Evolutionary conservation across 768 basidiomycete genomes (phyloP), one percentile per base, ranked within the genome.

Genomic region (Asterophora parasitica): DNA sequence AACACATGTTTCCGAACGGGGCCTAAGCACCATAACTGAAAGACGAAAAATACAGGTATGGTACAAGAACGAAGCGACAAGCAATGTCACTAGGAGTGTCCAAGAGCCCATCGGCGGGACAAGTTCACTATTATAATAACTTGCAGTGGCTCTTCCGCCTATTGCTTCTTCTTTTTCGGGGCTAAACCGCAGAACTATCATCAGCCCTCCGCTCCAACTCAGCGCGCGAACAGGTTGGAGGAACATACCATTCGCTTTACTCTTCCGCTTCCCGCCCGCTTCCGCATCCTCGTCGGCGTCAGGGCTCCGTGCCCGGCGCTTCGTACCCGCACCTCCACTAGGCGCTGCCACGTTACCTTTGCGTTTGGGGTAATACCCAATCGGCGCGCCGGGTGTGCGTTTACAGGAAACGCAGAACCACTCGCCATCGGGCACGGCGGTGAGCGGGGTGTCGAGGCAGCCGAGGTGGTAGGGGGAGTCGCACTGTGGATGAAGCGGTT

Each of bases 321-420:
- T 23, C 44, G 38, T 50, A 36, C 56, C 53, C 62, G 30, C 33
- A 37, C 58, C 46, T 59, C 62, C 36, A 49, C 59, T 8, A 4
- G 47, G 46, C 23, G 46, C 23, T 3, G 3, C 6, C 3, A 23
- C 23, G 23, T 23, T 46, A 0, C 43, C 38, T 40, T 62, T 63
- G 46, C 60, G 60, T 0, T 56, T 52, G 3, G 66, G 65, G 60
- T 66, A 68, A 8, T 61, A 58, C 15, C 75, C 77, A 4, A 77
- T 71, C 5, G 79, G 76, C 4, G 77, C 78, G 8, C 77, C 78
- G 3, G 83, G 83, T 16, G 78, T 74, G 28, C 72, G 72, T 8
- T 67, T 64, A 60, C 92, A 95, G 47, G 79, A 72, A 0, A 85
- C 82, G 58, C 92, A 95, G 73, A 92, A 92, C 92, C 92, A 93